Evolutionary conservation across 2,329 filamentous ascomycete species (phyloP).

Genomic region (Fusarium mangiferae): DNA sequence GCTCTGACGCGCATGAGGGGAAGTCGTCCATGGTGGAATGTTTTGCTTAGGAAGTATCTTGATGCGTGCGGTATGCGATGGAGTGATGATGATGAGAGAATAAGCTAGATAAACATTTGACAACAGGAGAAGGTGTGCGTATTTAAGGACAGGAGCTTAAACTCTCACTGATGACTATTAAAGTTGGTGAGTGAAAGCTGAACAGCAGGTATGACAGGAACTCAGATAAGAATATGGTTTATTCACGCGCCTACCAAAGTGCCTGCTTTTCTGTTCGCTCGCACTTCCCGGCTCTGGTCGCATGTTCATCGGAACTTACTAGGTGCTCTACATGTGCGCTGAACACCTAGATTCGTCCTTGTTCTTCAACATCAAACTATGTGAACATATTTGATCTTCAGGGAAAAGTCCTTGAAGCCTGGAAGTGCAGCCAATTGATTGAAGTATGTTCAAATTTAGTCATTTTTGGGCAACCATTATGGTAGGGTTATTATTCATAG

Average conservation of each 20-base stretch:
- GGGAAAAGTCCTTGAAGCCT: accelerated
- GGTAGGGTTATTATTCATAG: accelerated
- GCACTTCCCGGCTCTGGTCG: background rate
- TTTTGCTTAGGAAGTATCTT: background rate
- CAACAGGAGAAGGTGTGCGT: background rate
- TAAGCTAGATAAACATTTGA: background rate
- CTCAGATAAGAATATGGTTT: background rate
- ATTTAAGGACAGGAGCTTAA: background rate
- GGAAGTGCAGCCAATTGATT: background rate
- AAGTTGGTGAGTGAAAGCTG: background rate
- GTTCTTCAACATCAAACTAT: background rate
- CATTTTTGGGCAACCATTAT: background rate
- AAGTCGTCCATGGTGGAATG: background rate
- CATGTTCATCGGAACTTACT: too few species aligned
- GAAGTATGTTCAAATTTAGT: background rate
- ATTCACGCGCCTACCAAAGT: background rate
- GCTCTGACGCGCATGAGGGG: background rate
- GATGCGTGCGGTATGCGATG: too few species aligned
- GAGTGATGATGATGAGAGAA: too few species aligned
- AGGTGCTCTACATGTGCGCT: background rate
- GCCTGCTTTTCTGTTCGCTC: background rate
- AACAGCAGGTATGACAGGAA: background rate
- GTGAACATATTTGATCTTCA: background rate
- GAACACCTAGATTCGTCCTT: background rate
- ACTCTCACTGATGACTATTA: background rate